Evolutionary conservation across 1,284 basidiomycete species (phyloP), one percentile per base, ranked within the genome.

Genomic region (Trichosporon sp.): DNA sequence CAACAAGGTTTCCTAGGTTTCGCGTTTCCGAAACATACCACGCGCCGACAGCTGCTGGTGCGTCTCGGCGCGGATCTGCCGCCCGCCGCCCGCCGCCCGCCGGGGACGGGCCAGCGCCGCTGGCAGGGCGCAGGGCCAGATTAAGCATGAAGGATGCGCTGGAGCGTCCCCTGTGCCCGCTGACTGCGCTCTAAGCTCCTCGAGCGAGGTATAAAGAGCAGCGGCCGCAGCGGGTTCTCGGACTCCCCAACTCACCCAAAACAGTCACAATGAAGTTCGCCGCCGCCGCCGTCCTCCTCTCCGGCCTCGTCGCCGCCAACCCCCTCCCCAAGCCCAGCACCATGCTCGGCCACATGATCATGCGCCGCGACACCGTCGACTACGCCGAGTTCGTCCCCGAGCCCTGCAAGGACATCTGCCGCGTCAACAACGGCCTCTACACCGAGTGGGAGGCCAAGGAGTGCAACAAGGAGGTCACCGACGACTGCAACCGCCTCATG

Each of bases 391-490:
- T 32, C 56, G 56, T 60, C 56, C 27, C 56, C 8, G 56, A 32
- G 15, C 56, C 56, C 18, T 60, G 56, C 56, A 60, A 60, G 56
- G 27, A 9, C 27, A 5, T 31, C 27, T 60, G 56, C 56, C 27
- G 18, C 18, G 27, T 31, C 27, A 15, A 31, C 29, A 60, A 60
- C 56, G 56, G 29, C 18, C 29, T 60, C 56, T 60, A n/a, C 29
- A 31, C 27, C 29, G 56, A 29, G 27, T 60, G 56, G 56, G 56
- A 31, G 56, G 56, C 27, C 18, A 15, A 32, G 27, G n/a, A 60
- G 29, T 60, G 56, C 56, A 60, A 60, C 56, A 60, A 60, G 56
- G 27, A 60, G 27, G 18, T 31, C 27, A 60, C 56, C 56, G 56
- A 60, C 29, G 56, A 31, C 18, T 60, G 56, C 56, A 60, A 60